phyloP scores from a whole-genome alignment of 164 flowering plant species.

The Berberis vulgaris region DNA sequence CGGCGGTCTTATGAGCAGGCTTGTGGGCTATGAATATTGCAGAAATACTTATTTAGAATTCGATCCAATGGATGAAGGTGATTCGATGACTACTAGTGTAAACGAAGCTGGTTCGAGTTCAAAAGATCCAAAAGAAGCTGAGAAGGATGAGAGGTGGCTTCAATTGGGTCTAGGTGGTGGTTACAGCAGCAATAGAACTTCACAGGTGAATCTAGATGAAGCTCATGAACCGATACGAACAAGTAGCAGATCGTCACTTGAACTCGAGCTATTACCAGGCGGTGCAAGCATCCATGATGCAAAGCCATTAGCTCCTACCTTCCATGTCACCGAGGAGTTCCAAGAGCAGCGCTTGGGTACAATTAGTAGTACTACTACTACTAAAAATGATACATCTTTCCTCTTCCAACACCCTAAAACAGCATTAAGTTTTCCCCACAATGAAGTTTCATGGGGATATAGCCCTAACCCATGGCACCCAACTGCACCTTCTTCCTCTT shows the following conservation, averaged over 20 bases:
- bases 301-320: neutral
- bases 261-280: no score
- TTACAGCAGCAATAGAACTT: neutral
- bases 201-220: no score
- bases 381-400: slow-evolving; percentile 10
- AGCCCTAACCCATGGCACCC: slow-evolving; percentile 15
- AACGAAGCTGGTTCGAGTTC: neutral
- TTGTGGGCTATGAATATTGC: slow-evolving; percentile 26
- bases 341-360: neutral
- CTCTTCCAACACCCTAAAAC: slow-evolving; percentile 21
- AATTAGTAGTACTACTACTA: neutral
- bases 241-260: slow-evolving; percentile 15
- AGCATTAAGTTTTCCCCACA: slow-evolving; percentile 5
- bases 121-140: neutral
- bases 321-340: neutral
- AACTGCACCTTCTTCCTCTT: slow-evolving; percentile 19
- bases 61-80: slow-evolving; percentile 20
- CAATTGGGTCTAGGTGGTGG: slow-evolving; percentile 52
- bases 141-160: slow-evolving; percentile 39
- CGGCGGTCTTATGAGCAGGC: neutral
- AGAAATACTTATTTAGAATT: neutral
- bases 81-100: slow-evolving; percentile 40
- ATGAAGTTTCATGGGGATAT: slow-evolving; percentile 26
- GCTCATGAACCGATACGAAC: neutral
- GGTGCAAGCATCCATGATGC: slow-evolving; percentile 9